Evolutionary conservation across 176 grass and related monocot genomes (phyloP).

Genomic region (Metroxylon sagu): DNA sequence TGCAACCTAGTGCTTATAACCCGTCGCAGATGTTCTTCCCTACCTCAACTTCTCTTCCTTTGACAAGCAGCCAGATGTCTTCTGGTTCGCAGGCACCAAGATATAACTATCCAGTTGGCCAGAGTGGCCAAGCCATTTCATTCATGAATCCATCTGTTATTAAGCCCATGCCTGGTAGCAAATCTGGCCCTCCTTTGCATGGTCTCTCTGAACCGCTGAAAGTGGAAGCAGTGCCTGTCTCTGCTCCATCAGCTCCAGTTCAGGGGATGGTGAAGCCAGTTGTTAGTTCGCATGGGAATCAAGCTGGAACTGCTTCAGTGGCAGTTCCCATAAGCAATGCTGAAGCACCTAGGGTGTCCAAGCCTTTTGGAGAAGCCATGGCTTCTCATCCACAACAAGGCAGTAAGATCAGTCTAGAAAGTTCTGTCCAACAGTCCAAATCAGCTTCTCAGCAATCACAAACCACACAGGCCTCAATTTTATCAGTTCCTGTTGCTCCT

Average conservation of each 20-base stretch:
- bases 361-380: too few species aligned
- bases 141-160: conserved; percentile 33
- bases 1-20: conserved; percentile 35
- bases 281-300: neutral
- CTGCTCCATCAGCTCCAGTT: conserved; percentile 17
- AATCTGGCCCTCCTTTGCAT: conserved; percentile 11
- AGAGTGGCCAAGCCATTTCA: conserved; percentile 27
- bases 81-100: conserved; percentile 39
- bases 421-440: too few species aligned
- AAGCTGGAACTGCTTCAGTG: conserved; percentile 24
- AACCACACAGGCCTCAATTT: neutral
- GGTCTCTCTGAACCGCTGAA: conserved; percentile 11
- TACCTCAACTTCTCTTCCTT: conserved; percentile 22
- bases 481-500: neutral
- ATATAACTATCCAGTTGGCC: conserved; percentile 38
- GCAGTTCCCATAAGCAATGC: conserved; percentile 33
- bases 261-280: neutral
- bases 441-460: neutral
- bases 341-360: neutral
- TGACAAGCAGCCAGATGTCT: conserved; percentile 43
- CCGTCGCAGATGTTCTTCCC: conserved; percentile 48
- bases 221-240: conserved; percentile 20
- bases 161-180: conserved; percentile 19
- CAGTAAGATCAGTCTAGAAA: too few species aligned
- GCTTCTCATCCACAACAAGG: too few species aligned